These are phyloP conservation scores for Thymus quinquecostatus DNA, from an alignment of 257 asterid species.

Conservation along the genomic window DNA sequence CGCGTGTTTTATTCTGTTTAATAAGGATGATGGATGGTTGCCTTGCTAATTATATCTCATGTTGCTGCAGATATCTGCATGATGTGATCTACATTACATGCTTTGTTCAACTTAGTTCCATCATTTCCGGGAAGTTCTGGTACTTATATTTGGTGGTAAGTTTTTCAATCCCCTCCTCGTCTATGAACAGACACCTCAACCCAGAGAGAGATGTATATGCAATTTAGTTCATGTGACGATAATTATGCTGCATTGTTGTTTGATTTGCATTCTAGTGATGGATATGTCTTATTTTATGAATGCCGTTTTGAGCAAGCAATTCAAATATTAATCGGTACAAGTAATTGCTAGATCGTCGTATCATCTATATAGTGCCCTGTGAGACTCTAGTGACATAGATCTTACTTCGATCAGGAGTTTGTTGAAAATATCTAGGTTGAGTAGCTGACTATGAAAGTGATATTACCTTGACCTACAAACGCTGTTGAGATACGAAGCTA, in stretches of 20 bases:
- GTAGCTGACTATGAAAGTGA: neutral
- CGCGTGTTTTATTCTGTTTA: slow-evolving; percentile 1
- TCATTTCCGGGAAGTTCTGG: slow-evolving; percentile 87
- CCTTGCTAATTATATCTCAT: slow-evolving; percentile 9
- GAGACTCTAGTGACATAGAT: neutral
- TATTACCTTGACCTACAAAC: neutral
- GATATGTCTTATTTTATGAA: neutral
- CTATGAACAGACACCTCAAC: neutral
- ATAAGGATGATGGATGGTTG: neutral
- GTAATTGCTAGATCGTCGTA: neutral
- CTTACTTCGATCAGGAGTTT: neutral
- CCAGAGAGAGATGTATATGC: neutral
- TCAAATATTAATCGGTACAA: neutral
- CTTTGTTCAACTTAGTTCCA: slow-evolving; percentile 85
- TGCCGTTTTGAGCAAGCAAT: neutral
- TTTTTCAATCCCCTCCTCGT: slow-evolving; percentile 2
- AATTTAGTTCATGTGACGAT: slow-evolving; percentile 13
- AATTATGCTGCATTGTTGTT: neutral
- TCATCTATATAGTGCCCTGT: neutral
- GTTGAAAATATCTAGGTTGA: neutral
- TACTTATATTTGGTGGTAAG: slow-evolving; percentile 88
- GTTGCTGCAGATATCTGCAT: slow-evolving; percentile 76
- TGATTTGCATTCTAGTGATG: neutral
- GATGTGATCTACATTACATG: slow-evolving; percentile 91
- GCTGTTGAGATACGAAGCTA: neutral